Base-by-base conservation (phyloP, 441 rosid genomes). In the Croton setiger region DNA sequence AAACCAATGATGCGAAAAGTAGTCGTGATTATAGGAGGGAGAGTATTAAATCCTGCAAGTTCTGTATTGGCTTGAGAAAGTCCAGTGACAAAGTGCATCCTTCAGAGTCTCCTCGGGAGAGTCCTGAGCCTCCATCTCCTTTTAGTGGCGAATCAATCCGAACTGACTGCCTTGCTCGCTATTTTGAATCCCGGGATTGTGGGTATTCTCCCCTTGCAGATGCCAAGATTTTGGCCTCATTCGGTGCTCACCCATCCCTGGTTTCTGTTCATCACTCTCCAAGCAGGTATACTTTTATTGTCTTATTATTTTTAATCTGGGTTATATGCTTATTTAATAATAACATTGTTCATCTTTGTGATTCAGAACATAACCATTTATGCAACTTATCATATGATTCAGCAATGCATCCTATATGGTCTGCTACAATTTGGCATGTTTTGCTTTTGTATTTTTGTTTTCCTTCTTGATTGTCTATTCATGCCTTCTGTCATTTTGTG, bases 21-120 rank as follows among this genome's bases (percentile, higher is more conserved):
- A 70, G 60, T 61, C 68, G 17, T n/a, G 78, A 60, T 52, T 76
- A 52, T 27, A 27, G 31, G 35, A 68, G 44, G 61, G 75, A 62
- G 21, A 54, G 60, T 72, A 62, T 79, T 37, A 84, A 78, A 75
- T 66, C 66, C 36, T 94, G 99, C 71, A 86, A 79, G 79, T 79
- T 77, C 70, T 94, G 96, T 80, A 71, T 63, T 60, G 85, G 85
- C 70, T 75, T 70, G 64, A 83, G 79, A 71, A 85, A 80, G 76
- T 76, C 56, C 73, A 75, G 74, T 76, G 88, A 95, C 72, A 92
- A 95, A 66, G 92, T 92, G 52, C 87, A 92, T 76, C 97, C 99
- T 47, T 70, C 86, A 4, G 81, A 78, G 51, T 81, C 85, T 77
- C 85, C 85, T 35, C 79, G 81, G 49, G 86, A 76, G 27, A 88